A percentile compares a stretch with the other conserved stretches of the same genome.
phyloP scores from a whole-genome alignment of 306 rosid genomes.

The Sicyos baderoa region DNA sequence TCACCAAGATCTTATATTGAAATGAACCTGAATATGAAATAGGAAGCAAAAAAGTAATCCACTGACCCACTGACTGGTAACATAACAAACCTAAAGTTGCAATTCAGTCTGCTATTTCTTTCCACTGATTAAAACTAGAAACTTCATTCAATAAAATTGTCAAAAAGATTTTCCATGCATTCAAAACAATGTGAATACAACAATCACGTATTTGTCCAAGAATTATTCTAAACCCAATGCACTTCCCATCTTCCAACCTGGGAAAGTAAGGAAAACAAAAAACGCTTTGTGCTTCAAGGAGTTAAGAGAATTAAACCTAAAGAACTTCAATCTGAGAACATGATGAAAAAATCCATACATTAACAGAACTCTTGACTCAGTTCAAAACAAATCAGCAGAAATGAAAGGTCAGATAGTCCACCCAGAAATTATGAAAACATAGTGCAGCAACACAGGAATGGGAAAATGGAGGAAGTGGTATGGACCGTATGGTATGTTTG shows the following conservation, averaged over 20 bases:
- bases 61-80: neutral
- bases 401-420: neutral
- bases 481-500: neutral
- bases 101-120: neutral
- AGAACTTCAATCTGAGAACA: neutral
- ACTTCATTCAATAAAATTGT: neutral
- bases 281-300: neutral
- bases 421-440: constrained; percentile 3
- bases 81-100: neutral
- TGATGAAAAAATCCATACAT: neutral
- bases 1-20: neutral
- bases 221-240: neutral
- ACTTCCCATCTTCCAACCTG: neutral
- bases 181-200: neutral
- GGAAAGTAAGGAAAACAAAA: neutral
- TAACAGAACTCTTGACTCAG: neutral
- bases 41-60: too few relatives aligned
- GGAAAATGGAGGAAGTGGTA: neutral
- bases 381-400: neutral
- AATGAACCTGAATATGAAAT: neutral
- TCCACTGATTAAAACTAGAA: neutral
- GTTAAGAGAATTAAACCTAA: neutral
- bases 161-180: neutral
- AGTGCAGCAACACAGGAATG: neutral
- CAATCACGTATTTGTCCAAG: neutral